phyloP scores from a whole-genome alignment of 148 eudicot genomes.

The Rhododendron kiyosumense region DNA sequence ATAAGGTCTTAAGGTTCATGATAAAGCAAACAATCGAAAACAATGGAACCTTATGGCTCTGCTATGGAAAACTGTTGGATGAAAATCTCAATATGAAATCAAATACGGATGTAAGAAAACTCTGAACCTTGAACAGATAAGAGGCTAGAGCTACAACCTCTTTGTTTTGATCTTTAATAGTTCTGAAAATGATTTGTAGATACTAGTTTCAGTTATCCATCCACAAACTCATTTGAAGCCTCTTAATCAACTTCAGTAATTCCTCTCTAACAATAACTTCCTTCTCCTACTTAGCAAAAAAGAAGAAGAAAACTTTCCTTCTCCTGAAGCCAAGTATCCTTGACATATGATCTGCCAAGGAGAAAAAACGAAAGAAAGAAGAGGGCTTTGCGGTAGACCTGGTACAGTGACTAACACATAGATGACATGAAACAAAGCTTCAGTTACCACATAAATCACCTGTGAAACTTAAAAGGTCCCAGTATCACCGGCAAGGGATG shows the following conservation, averaged over 20 bases:
- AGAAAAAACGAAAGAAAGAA: background rate
- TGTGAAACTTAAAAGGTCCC: conserved; percentile 7
- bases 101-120: background rate
- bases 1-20: background rate
- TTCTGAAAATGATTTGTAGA: background rate
- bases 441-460: conserved; percentile 5
- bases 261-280: background rate
- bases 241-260: background rate
- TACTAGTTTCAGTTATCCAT: conserved; percentile 20
- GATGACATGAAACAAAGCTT: background rate
- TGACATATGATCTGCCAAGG: background rate
- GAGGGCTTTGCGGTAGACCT: background rate
- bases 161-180: background rate
- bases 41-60: background rate
- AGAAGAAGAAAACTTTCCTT: too few relatives aligned
- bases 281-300: background rate
- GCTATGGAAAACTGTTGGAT: background rate
- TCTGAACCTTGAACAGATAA: background rate
- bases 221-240: conserved; percentile 5
- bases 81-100: background rate
- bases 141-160: background rate
- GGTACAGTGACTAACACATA: background rate
- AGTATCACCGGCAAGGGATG: conserved; percentile 12
- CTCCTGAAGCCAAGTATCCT: background rate
- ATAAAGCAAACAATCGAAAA: background rate